Evolutionary conservation across 306 rosid genomes (phyloP), one percentile per base, ranked within the genome.

Genomic region (Pyrus communis): DNA sequence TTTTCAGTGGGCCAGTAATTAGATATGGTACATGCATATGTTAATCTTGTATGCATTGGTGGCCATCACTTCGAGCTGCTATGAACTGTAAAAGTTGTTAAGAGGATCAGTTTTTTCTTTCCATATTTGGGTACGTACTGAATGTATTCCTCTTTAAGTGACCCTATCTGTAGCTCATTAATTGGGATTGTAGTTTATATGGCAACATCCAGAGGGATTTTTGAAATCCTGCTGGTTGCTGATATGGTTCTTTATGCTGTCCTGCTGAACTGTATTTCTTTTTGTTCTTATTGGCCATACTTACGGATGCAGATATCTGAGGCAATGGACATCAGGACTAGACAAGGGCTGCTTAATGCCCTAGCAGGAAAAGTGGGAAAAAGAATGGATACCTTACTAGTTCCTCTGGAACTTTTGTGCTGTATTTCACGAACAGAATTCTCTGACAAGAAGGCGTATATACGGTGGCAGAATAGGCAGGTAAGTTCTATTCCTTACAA

Each of bases 401-500:
- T 95, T 85, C 99, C 99, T 73, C 83, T 95, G 90, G 99, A 95
- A 83, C 84, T 95, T 82, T 86, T 95, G 54, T 89, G 92, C 83
- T 95, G 99, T 78, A 68, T 90, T 79, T 91, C 97, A 18, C 91
- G 96, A 63, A 78, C 97, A 30, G 99, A 95, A 88, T 95, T 95
- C 87, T 92, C 97, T 82, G 99, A 95, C 84, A 95, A 93, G 87
- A 95, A 95, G 84, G 97, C 97, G 23, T 92, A 77, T 86, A 85
- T 95, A 69, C 86, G 88, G 67, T 95, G 99, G 99, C 99, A 95
- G 86, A 95, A 92, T 86, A 87, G 97, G 91, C 99, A 92, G 97
- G 99, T 95, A 78, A 61, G 86, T 88, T 88, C 42, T 49, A 31
- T 75, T 65, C 62, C 72, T 60, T 74, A 17, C 25, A 3, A 35